Evolutionary conservation across 495 filamentous ascomycete species (phyloP).

Genomic region (Cairneyella variabilis): DNA sequence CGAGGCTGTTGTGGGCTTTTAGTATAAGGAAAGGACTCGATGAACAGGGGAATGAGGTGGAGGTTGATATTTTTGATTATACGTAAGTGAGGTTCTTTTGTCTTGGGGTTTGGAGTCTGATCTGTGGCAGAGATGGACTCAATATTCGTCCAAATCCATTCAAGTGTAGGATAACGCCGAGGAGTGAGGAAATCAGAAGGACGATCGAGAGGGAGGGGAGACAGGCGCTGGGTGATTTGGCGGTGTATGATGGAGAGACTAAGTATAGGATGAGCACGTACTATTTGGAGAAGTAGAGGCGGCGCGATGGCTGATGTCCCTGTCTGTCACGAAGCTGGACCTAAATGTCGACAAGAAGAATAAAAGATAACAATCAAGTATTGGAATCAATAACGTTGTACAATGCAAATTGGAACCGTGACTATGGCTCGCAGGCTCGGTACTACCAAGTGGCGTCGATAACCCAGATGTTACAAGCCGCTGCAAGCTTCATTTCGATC

Average conservation of each 20-base stretch:
- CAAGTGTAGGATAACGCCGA: slow-evolving; percentile 42
- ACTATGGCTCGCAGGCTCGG: too few relatives aligned
- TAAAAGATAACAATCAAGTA: too few relatives aligned
- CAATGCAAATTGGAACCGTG: too few relatives aligned
- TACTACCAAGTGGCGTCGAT: too few relatives aligned
- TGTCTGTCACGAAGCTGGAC: too few relatives aligned
- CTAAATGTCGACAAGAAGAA: too few relatives aligned
- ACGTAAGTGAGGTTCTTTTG: slow-evolving; percentile 27
- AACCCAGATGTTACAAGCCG: too few relatives aligned
- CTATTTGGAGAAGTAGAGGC: not conserved
- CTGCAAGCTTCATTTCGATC: too few relatives aligned
- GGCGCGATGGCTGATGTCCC: too few relatives aligned
- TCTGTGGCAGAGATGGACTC: slow-evolving; percentile 44
- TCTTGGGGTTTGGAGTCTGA: not conserved
- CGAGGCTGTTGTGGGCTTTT: slow-evolving; percentile 16
- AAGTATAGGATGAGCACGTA: slow-evolving; percentile 47
- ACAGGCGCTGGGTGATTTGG: slow-evolving; percentile 47
- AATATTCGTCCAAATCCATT: slow-evolving; percentile 55
- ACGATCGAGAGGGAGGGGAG: slow-evolving; percentile 53
- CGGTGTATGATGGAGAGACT: slow-evolving; percentile 52
- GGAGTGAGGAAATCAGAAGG: slow-evolving; percentile 44
- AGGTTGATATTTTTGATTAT: slow-evolving; percentile 49
- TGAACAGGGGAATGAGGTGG: slow-evolving; percentile 42
- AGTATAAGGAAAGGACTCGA: slow-evolving; percentile 40
- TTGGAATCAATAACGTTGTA: too few relatives aligned